Conservation (phyloP, 164 flowering plant species). For the Chimonanthus salicifolius region DNA sequence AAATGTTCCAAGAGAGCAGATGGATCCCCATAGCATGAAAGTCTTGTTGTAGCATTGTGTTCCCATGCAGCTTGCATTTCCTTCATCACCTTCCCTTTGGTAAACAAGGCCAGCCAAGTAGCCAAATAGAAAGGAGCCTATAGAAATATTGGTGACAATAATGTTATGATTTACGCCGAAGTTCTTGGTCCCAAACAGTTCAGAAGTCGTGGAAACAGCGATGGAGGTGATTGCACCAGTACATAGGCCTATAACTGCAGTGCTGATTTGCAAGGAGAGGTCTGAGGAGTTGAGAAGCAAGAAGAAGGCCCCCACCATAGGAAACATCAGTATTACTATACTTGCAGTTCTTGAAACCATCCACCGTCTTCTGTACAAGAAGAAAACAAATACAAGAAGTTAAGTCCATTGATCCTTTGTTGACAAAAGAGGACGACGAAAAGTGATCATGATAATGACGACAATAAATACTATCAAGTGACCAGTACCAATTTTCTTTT, state of each 20-base stretch:
- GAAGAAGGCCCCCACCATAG: slow-evolving; percentile 61
- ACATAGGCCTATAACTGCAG: slow-evolving; percentile 67
- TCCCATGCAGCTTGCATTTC: slow-evolving; percentile 57
- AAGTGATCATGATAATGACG: too few species aligned
- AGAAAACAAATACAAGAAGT: not conserved
- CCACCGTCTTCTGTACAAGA: slow-evolving; percentile 38
- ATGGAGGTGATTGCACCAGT: slow-evolving; percentile 76
- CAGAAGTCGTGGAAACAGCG: slow-evolving; percentile 60
- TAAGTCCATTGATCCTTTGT: too few species aligned
- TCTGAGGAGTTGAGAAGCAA: slow-evolving; percentile 17
- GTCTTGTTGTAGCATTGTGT: slow-evolving; percentile 48
- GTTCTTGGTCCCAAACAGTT: slow-evolving; percentile 69
- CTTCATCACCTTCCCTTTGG: slow-evolving; percentile 23
- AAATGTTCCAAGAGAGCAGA: slow-evolving; percentile 48
- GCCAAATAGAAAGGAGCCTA: slow-evolving; percentile 78
- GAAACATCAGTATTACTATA: slow-evolving; percentile 45
- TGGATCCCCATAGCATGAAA: slow-evolving; percentile 67
- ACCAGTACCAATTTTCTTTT: too few species aligned
- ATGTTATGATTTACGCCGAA: slow-evolving; percentile 83
- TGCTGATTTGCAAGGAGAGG: slow-evolving; percentile 47
- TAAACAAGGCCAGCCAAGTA: slow-evolving; percentile 59
- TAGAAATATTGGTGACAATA: slow-evolving; percentile 70
- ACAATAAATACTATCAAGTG: too few species aligned
- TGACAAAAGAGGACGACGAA: too few species aligned
- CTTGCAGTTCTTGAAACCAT: slow-evolving; percentile 48